A percentile compares a stretch with the other conserved stretches of the same genome.
Evolutionary conservation across 2,329 filamentous ascomycete species (phyloP).

Genomic region (Colletotrichum godetiae): DNA sequence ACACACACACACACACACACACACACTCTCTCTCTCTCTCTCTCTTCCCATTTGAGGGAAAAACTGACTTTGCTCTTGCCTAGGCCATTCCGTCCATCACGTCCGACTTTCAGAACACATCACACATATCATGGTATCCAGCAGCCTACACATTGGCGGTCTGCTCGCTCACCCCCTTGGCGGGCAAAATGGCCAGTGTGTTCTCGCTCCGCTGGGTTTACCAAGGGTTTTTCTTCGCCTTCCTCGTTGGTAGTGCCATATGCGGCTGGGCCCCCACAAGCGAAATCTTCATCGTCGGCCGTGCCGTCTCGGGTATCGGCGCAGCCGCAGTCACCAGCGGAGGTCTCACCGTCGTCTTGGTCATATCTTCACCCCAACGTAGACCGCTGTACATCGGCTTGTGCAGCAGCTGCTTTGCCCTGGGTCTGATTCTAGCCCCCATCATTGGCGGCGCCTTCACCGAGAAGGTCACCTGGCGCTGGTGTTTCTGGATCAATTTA

Average conservation of each 20-base stretch:
- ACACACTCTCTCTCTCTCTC: not conserved
- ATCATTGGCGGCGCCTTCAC: no score
- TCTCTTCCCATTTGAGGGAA: not conserved
- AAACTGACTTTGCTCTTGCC: not conserved
- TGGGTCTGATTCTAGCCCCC: not conserved
- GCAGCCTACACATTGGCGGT: not conserved
- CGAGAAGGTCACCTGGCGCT: no score
- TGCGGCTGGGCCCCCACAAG: not conserved
- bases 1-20: not conserved
- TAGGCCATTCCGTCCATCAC: not conserved
- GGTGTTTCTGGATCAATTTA: no score
- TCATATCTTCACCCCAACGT: not conserved
- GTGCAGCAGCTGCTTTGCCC: not conserved
- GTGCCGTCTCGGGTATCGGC: not conserved
- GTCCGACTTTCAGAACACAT: not conserved
- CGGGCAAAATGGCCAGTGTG: not conserved
- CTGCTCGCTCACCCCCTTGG: constrained; percentile 1
- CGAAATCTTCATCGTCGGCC: not conserved
- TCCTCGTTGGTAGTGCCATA: not conserved
- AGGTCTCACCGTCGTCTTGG: not conserved
- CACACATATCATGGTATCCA: not conserved
- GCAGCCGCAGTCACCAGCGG: not conserved
- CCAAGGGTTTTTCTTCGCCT: not conserved
- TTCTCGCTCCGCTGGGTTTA: not conserved
- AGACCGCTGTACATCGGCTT: not conserved